A percentile compares a stretch with the other conserved stretches of the same genome.
Conservation (phyloP, 2,329 filamentous ascomycete genomes). For the Aureobasidium namibiae region DNA sequence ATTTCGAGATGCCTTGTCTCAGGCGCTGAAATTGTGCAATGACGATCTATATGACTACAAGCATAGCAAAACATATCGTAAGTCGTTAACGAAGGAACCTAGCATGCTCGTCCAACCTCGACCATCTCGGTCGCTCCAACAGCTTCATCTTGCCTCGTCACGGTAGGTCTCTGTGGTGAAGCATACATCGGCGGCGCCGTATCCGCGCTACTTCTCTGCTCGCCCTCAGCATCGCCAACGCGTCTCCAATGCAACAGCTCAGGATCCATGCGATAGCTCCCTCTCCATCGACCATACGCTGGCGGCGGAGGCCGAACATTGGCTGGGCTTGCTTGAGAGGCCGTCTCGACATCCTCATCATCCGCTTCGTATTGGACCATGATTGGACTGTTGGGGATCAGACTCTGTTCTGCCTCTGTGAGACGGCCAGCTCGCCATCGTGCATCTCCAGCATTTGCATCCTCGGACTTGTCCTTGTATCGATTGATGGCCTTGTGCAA, state of each 20-base stretch:
- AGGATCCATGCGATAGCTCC: neutral
- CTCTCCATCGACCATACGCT: slow-evolving; percentile 3
- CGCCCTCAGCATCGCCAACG: neutral
- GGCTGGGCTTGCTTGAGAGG: neutral
- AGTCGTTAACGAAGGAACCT: neutral
- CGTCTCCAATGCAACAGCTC: slow-evolving; percentile 1
- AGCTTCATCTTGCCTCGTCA: neutral
- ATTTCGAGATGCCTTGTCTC: neutral
- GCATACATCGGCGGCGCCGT: slow-evolving; percentile 5
- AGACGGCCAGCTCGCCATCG: neutral
- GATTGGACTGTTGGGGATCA: neutral
- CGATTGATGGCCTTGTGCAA: neutral
- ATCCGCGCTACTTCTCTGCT: neutral
- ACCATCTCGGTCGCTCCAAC: neutral
- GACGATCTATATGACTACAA: neutral
- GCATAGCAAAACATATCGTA: neutral
- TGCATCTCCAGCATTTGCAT: neutral
- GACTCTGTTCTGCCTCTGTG: neutral
- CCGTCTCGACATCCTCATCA: neutral
- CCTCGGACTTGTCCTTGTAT: neutral
- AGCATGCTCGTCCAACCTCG: neutral
- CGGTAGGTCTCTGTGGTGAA: neutral
- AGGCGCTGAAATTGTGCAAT: neutral
- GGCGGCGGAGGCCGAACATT: neutral
- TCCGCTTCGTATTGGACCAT: slow-evolving; percentile 2